phyloP scores from a whole-genome alignment of 371 early-diverging fungal species.

The Mortierella sp. region DNA sequence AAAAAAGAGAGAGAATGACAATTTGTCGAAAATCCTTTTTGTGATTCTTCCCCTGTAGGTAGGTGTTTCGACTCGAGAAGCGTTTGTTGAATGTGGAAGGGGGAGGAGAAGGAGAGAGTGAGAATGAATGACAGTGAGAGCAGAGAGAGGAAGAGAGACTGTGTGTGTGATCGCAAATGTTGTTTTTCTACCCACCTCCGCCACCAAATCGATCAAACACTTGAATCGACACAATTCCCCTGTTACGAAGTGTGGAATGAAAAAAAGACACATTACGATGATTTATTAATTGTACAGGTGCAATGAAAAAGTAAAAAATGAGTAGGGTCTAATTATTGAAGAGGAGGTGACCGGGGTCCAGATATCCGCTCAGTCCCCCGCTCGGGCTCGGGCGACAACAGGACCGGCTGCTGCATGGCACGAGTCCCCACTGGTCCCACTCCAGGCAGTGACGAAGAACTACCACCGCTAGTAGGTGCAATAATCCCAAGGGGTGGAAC shows the following conservation, averaged over 20 bases:
- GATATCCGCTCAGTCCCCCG: background rate
- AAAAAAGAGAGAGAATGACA: too few relatives aligned
- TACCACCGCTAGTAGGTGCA: background rate
- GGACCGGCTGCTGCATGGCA: slow-evolving; percentile 4
- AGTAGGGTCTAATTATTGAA: background rate
- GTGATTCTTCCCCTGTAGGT: too few relatives aligned
- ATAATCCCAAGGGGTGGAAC: background rate
- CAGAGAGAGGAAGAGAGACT: too few relatives aligned
- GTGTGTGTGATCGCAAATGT: too few relatives aligned
- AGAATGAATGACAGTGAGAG: too few relatives aligned
- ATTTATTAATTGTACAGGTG: slow-evolving; percentile 1
- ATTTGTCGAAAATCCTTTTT: too few relatives aligned
- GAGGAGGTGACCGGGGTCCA: background rate
- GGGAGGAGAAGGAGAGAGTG: too few relatives aligned
- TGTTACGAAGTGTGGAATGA: background rate
- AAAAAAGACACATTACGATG: background rate
- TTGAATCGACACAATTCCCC: too few relatives aligned
- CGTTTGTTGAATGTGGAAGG: too few relatives aligned
- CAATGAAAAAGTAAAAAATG: slow-evolving; percentile 9
- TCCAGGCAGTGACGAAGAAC: background rate
- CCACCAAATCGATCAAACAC: too few relatives aligned
- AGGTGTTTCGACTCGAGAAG: too few relatives aligned
- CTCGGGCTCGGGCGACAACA: slow-evolving; percentile 17
- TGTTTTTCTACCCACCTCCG: too few relatives aligned
- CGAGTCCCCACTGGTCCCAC: background rate